Percentiles rank a stretch among this genome's conserved stretches.
phyloP scores from a whole-genome alignment of 768 basidiomycete species.

The Lanmaoa rubissima region DNA sequence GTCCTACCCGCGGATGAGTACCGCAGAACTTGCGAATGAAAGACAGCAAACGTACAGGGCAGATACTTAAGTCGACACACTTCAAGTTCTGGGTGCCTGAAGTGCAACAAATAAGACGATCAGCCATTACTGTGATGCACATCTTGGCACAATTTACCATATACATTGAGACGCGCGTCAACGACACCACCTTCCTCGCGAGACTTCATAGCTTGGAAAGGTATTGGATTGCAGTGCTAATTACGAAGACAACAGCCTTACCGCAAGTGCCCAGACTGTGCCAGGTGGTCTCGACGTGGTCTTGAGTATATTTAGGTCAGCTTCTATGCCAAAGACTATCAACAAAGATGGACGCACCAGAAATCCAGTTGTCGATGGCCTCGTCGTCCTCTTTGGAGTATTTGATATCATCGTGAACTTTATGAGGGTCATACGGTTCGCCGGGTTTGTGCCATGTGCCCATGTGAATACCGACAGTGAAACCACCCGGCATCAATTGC shows the following conservation, averaged over 20 bases:
- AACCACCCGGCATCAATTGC: conserved; percentile 53
- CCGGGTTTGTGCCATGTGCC: conserved; percentile 61
- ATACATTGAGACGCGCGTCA: conserved; percentile 61
- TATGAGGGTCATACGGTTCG: conserved; percentile 50
- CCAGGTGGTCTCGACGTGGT: conserved; percentile 78
- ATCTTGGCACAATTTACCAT: conserved; percentile 27
- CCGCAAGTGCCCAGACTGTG: conserved; percentile 58
- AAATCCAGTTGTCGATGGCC: conserved; percentile 70
- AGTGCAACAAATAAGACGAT: neutral
- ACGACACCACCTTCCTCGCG: conserved; percentile 64
- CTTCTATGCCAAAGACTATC: neutral
- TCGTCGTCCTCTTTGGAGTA: conserved; percentile 68
- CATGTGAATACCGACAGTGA: conserved; percentile 75
- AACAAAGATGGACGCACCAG: conserved; percentile 26
- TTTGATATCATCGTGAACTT: conserved; percentile 63
- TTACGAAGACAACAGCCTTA: neutral
- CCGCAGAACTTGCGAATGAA: neutral
- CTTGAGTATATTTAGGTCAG: conserved; percentile 9
- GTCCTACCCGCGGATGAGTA: conserved; percentile 39
- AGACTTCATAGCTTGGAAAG: conserved; percentile 54
- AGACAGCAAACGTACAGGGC: conserved; percentile 48
- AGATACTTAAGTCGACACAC: conserved; percentile 66
- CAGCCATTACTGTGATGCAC: conserved; percentile 11
- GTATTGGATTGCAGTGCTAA: neutral
- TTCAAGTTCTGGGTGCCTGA: conserved; percentile 62